phyloP scores from a whole-genome alignment of 1,139 yeast species.

The Kodamaea fungicola region DNA sequence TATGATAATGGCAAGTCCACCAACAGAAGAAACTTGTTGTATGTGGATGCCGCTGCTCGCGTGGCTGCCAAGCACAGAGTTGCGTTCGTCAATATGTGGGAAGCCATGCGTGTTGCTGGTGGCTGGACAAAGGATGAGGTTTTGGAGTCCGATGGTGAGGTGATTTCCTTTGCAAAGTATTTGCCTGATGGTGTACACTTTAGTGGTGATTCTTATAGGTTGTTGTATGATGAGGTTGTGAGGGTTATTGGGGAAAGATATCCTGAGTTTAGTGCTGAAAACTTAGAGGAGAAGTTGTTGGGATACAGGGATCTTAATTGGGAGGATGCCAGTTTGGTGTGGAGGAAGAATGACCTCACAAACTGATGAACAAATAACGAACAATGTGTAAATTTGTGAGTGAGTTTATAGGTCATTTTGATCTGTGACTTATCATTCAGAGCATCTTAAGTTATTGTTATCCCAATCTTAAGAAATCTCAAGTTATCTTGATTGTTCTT shows the following conservation, averaged over 20 bases:
- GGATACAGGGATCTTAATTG: conserved; percentile 15
- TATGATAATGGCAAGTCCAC: conserved; percentile 15
- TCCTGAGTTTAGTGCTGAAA: conserved; percentile 46
- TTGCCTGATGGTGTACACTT: conserved; percentile 66
- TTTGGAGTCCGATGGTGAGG: conserved; percentile 3
- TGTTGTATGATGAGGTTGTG: conserved; percentile 45
- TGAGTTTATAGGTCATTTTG: too few relatives aligned
- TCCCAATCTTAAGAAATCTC: too few relatives aligned
- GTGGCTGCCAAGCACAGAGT: conserved; percentile 45
- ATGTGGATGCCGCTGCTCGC: conserved; percentile 46
- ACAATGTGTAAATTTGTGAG: too few relatives aligned
- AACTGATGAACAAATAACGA: not conserved
- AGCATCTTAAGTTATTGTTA: too few relatives aligned
- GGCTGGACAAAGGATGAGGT: conserved; percentile 16
- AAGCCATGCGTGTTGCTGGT: conserved; percentile 32
- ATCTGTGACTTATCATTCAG: too few relatives aligned
- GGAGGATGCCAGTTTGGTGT: conserved; percentile 1
- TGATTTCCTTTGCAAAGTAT: conserved; percentile 1
- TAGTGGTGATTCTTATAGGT: conserved; percentile 54
- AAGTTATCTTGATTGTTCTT: too few relatives aligned
- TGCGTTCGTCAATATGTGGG: conserved; percentile 55
- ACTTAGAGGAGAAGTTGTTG: conserved; percentile 30
- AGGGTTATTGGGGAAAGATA: conserved; percentile 35
- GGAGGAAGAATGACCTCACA: not conserved
- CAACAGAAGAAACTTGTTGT: conserved; percentile 33